Base-by-base conservation (phyloP, 495 filamentous ascomycete species). In the Parathielavia appendiculata region DNA sequence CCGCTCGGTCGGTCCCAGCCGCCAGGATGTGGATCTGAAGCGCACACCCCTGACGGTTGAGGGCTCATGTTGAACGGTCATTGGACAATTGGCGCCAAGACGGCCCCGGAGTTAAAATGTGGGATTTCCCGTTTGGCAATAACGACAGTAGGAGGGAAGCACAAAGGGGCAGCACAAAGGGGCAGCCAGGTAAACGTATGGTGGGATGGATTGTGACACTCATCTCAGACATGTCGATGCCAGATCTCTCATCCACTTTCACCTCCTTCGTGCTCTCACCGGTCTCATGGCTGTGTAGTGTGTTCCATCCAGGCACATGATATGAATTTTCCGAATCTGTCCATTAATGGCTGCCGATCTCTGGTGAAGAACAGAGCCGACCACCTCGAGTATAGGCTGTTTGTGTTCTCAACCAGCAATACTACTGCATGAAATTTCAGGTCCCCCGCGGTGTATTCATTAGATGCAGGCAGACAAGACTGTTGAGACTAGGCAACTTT, bases 1-100 rank as follows among this genome's bases (percentile, higher is more conserved):
- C 39, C 22, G 51, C 16, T 35, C 32, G 26, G 17, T 50, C 55
- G 62, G 54, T 32, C 54, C 59, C 58, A 64, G 44, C 62, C 58
- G 59, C 59, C 23, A 47, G 58, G 61, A 40, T 38, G 51, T 44
- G 20, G 46, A 43, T 38, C 57, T 41, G 30, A 50, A 54, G 43
- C n/a, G 17, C 19, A 30, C 32, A 34, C 17, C 47, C 39, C 19
- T 43, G 9, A 7, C 1, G 0, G 39, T 58, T 5, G 39, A 30
- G 3, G 26, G 26, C n/a, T n/a, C n/a, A n/a, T n/a, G n/a, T n/a
- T n/a, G 26, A 30, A 30, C 26, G 26, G 6, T 30, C 20, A 52
- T 39, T 45, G 40, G 45, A 34, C 26, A 22, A 48, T 1, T 5
- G 45, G 12, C 40, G 60, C 60, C 60, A 63, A 63, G 60, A 26